Percentiles rank a stretch among this genome's conserved stretches.
These are phyloP conservation scores for Torulaspora franciscae DNA, from an alignment of 805 yeast species.

Conservation along the genomic window DNA sequence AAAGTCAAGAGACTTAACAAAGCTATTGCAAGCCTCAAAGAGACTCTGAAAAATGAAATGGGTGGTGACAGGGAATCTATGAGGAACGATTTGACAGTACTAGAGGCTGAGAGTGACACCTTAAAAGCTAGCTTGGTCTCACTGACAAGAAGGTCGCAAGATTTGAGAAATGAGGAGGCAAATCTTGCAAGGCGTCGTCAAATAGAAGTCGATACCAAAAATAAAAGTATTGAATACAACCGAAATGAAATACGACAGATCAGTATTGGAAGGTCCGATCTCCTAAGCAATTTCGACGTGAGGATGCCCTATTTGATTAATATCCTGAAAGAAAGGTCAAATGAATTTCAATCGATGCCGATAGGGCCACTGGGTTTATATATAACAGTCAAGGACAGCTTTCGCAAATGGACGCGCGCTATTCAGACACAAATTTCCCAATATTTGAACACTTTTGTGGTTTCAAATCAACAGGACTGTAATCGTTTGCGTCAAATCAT, in stretches of 20 bases:
- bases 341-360: constrained; percentile 47
- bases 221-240: constrained; percentile 14
- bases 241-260: constrained; percentile 23
- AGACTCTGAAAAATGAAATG: constrained; percentile 26
- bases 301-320: constrained; percentile 41
- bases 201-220: constrained; percentile 13
- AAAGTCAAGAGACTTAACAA: constrained; percentile 19
- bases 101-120: constrained; percentile 15
- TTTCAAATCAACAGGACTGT: constrained; percentile 58
- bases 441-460: constrained; percentile 60
- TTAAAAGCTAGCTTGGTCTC: constrained; percentile 7
- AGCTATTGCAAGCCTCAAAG: constrained; percentile 27
- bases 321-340: constrained; percentile 37
- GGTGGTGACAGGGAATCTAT: constrained; percentile 32
- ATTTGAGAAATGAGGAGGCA: constrained; percentile 19
- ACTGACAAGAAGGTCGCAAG: constrained; percentile 13
- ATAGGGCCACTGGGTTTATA: constrained; percentile 76
- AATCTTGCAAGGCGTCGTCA: constrained; percentile 11
- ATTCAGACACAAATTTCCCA: constrained; percentile 52
- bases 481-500: constrained; percentile 37
- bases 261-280: constrained; percentile 30
- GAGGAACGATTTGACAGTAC: constrained; percentile 15
- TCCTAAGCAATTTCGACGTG: constrained; percentile 48
- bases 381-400: constrained; percentile 52
- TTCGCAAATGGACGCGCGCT: constrained; percentile 51